Percentiles rank a stretch among this genome's conserved stretches.
phyloP scores from a whole-genome alignment of 2,329 filamentous ascomycete genomes.

The Stachybotrys chlorohalonatus region DNA sequence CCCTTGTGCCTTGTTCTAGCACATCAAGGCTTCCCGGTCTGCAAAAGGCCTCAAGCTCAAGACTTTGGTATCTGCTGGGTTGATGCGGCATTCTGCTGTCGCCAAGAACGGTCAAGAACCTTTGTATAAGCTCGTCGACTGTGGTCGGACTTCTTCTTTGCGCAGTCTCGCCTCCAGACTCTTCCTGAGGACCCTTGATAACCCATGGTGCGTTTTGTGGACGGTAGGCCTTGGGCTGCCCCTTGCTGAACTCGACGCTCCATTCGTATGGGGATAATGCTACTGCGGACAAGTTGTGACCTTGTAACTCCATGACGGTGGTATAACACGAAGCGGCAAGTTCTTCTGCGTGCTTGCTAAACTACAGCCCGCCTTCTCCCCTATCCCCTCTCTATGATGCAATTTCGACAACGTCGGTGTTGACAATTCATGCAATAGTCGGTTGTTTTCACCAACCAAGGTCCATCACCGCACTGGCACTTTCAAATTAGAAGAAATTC shows the following conservation, averaged over 20 bases:
- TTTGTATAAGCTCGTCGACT: neutral
- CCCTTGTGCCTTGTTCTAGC: neutral
- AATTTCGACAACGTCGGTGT: neutral
- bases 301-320: neutral
- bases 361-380: too few relatives aligned
- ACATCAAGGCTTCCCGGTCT: neutral
- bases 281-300: neutral
- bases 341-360: too few relatives aligned
- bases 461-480: neutral
- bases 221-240: neutral
- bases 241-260: neutral
- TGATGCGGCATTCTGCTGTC: neutral
- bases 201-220: neutral
- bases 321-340: neutral
- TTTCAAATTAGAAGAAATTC: neutral
- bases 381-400: neutral
- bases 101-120: neutral
- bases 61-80: neutral
- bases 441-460: neutral
- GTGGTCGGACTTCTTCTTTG: neutral
- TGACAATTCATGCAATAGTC: neutral
- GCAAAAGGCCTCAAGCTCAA: slow-evolving; percentile 1
- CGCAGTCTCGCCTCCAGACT: neutral
- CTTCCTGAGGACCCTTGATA: neutral
- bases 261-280: neutral